Conservation (phyloP, 495 filamentous ascomycete species). For the Talaromyces liani region DNA sequence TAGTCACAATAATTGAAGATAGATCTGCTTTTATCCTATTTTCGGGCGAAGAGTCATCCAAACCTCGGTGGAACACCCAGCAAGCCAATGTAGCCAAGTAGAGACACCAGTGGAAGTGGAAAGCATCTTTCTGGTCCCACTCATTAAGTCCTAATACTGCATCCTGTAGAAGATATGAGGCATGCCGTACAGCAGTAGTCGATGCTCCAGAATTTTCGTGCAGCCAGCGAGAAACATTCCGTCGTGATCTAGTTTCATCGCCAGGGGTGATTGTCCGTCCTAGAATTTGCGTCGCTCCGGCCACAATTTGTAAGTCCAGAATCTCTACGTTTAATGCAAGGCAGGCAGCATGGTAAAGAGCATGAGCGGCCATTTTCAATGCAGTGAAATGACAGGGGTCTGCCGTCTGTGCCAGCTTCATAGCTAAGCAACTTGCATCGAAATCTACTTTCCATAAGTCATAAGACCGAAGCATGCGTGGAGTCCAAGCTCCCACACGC, state of each 20-base stretch:
- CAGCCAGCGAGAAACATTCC: conserved; percentile 35
- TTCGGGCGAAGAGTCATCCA: conserved; percentile 4
- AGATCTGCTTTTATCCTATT: conserved; percentile 18
- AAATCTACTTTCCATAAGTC: conserved; percentile 48
- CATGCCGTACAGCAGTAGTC: conserved; percentile 34
- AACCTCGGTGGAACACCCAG: conserved; percentile 43
- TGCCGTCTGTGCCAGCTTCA: conserved; percentile 22
- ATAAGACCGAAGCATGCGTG: conserved; percentile 41
- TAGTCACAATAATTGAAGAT: conserved; percentile 27
- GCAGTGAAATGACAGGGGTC: conserved; percentile 29
- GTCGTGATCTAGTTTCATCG: conserved; percentile 39
- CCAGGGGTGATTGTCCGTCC: conserved; percentile 34
- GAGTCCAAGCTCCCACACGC: conserved; percentile 36
- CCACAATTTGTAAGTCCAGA: conserved; percentile 47
- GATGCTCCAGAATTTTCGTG: conserved; percentile 19
- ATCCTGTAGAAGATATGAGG: conserved; percentile 36
- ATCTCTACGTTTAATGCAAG: conserved; percentile 45
- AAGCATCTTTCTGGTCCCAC: conserved; percentile 42
- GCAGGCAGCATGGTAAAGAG: conserved; percentile 44
- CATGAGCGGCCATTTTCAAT: conserved; percentile 32
- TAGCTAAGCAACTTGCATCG: conserved; percentile 33
- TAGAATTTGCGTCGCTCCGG: conserved; percentile 45
- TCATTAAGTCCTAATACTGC: conserved; percentile 40
- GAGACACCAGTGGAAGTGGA: conserved; percentile 50
- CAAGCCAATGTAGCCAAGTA: conserved; percentile 47